Evolutionary conservation across 768 basidiomycete genomes (phyloP).

Genomic region (Clitopilus passeckerianus): DNA sequence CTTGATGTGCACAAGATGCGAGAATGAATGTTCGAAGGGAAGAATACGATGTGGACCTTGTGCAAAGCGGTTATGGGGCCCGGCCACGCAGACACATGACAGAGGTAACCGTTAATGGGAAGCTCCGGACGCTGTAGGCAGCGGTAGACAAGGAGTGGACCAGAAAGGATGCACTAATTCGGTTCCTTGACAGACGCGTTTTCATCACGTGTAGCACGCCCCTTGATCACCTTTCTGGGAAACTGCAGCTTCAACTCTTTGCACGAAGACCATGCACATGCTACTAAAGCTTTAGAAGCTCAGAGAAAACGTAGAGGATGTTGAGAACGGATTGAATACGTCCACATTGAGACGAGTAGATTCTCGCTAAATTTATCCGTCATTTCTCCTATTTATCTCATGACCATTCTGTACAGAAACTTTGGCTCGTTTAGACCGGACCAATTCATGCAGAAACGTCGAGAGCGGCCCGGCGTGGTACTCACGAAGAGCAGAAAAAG

Average conservation of each 20-base stretch:
- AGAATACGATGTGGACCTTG: constrained; percentile 6
- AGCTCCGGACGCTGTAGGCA: constrained; percentile 6
- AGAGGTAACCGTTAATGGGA: constrained; percentile 9
- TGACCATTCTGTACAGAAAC: neutral
- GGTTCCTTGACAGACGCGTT: constrained; percentile 4
- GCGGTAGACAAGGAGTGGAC: constrained; percentile 4
- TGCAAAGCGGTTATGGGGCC: constrained; percentile 11
- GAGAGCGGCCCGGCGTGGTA: neutral
- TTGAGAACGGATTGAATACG: neutral
- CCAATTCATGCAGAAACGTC: neutral
- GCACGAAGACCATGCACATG: too few relatives aligned
- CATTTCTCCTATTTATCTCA: constrained; percentile 3
- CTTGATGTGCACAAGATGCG: neutral
- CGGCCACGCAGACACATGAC: constrained; percentile 15
- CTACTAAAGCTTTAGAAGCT: too few relatives aligned
- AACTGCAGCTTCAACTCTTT: neutral
- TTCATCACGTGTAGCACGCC: constrained; percentile 9
- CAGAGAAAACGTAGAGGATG: neutral
- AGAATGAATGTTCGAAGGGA: constrained; percentile 1
- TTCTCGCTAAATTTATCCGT: neutral
- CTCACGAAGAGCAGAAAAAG: too few relatives aligned
- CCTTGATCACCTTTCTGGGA: neutral
- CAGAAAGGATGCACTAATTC: neutral
- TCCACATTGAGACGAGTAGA: neutral
- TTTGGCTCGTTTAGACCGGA: neutral